Conservation (phyloP, 306 rosid genomes). For the Mimosa bimucronata region DNA sequence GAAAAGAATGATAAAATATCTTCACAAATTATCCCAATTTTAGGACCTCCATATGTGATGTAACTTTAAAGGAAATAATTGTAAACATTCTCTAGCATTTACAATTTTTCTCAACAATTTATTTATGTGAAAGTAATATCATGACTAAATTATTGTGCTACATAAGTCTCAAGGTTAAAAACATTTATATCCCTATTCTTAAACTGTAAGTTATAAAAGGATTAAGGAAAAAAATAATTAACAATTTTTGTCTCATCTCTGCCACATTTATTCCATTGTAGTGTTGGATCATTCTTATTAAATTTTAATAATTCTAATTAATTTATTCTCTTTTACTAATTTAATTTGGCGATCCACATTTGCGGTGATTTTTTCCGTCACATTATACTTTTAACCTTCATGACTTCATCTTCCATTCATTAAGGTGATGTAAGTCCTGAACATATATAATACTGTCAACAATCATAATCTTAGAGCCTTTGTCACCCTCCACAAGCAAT, state of each 20-base stretch:
- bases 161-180: too few species aligned
- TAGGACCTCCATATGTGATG: not conserved
- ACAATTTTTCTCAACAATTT: not conserved
- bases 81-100: not conserved
- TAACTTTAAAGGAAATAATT: not conserved
- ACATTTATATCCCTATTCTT: too few species aligned
- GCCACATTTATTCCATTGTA: not conserved
- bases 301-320: too few species aligned
- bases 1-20: not conserved
- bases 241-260: not conserved
- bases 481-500: slow-evolving; percentile 27
- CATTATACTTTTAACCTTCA: too few species aligned
- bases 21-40: not conserved
- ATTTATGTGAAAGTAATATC: not conserved
- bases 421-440: not conserved
- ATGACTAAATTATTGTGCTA: not conserved
- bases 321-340: not conserved
- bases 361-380: not conserved
- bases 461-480: slow-evolving; percentile 11
- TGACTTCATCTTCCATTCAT: not conserved
- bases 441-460: not conserved
- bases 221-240: too few species aligned
- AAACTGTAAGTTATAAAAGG: too few species aligned
- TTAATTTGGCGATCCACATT: not conserved
- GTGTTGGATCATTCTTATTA: not conserved